phyloP scores from a whole-genome alignment of 495 filamentous ascomycete genomes.

The Penicillium soppii region DNA sequence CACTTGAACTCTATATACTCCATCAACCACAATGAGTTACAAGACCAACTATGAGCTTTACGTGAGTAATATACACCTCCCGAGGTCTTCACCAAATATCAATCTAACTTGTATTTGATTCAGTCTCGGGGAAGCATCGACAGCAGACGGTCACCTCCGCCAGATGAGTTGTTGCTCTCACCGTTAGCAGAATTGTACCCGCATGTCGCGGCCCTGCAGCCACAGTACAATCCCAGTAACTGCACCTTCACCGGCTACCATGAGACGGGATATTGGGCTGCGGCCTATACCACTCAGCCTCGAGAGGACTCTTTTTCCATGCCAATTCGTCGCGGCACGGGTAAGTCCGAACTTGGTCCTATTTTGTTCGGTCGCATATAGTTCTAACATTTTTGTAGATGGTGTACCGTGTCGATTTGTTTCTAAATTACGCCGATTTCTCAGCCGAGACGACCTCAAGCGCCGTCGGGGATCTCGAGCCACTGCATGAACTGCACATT shows the following conservation, averaged over 20 bases:
- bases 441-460: conserved; percentile 33
- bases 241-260: conserved; percentile 42
- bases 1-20: conserved; percentile 1
- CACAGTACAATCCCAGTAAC: conserved; percentile 31
- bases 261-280: conserved; percentile 39
- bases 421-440: conserved; percentile 31
- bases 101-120: background rate
- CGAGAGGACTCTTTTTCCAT: conserved; percentile 19
- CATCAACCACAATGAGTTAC: conserved; percentile 39
- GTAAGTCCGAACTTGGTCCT: conserved; percentile 18
- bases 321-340: conserved; percentile 22
- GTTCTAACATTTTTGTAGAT: conserved; percentile 12
- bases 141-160: conserved; percentile 26
- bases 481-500: conserved; percentile 8
- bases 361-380: background rate
- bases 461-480: conserved; percentile 20
- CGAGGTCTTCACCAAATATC: background rate
- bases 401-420: conserved; percentile 26
- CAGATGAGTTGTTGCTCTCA: conserved; percentile 38
- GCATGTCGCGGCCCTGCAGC: conserved; percentile 41
- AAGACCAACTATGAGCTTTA: conserved; percentile 48
- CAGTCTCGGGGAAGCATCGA: conserved; percentile 27
- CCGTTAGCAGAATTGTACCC: conserved; percentile 41
- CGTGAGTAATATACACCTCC: conserved; percentile 20
- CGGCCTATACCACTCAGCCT: conserved; percentile 32